These are phyloP conservation scores for Chaetomidium leptoderma DNA, from an alignment of 495 filamentous ascomycete species.

Conservation along the genomic window DNA sequence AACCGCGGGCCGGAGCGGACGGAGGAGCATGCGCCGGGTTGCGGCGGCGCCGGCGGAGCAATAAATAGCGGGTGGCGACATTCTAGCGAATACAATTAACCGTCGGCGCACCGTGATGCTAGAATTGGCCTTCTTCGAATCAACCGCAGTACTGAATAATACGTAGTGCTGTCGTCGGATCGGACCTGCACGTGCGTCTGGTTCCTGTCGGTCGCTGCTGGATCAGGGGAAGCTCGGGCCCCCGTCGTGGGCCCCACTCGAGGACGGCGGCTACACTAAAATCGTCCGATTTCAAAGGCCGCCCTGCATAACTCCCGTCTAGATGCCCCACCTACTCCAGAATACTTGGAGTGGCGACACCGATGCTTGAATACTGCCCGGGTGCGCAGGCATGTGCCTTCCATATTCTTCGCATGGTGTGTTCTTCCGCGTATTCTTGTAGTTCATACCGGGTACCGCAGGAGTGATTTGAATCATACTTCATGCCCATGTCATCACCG, in stretches of 20 bases:
- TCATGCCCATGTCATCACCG: too few species aligned
- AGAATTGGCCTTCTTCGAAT: neutral
- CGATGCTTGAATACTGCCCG: too few species aligned
- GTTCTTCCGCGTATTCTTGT: too few species aligned
- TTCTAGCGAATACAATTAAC: neutral
- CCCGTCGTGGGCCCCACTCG: neutral
- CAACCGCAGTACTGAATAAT: too few species aligned
- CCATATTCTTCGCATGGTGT: too few species aligned
- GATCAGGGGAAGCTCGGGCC: conserved; percentile 8
- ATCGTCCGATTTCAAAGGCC: neutral
- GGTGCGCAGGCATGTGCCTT: too few species aligned
- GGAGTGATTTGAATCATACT: too few species aligned
- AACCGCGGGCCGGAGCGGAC: neutral
- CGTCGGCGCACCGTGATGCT: too few species aligned
- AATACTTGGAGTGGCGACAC: too few species aligned
- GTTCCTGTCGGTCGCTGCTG: conserved; percentile 1
- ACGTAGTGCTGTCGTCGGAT: neutral
- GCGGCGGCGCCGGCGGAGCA: conserved; percentile 7
- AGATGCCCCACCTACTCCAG: neutral
- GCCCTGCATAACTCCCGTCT: neutral
- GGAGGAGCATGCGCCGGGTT: conserved; percentile 15
- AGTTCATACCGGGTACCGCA: too few species aligned
- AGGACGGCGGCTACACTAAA: neutral
- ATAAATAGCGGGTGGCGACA: neutral
- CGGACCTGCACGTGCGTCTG: neutral